phyloP scores from a whole-genome alignment of 345 rosid genomes.

The Dimocarpus longan region DNA sequence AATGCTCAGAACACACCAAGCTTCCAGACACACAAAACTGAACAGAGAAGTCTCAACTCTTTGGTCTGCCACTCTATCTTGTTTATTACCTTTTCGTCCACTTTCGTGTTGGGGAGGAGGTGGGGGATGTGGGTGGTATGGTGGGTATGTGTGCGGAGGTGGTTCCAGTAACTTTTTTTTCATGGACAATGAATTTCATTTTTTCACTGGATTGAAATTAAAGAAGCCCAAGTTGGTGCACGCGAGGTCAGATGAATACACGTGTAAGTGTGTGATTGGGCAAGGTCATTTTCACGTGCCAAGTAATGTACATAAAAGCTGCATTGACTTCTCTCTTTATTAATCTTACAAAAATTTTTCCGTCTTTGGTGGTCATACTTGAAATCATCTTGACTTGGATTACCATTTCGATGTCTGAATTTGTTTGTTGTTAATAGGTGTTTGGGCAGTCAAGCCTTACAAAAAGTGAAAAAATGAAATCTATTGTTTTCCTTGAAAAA shows the following conservation, averaged over 20 bases:
- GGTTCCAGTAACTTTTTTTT: not conserved
- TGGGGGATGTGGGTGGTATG: too few species aligned
- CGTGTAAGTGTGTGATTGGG: not conserved
- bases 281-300: not conserved
- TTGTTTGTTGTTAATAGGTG: not conserved
- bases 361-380: not conserved
- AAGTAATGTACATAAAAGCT: not conserved
- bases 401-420: not conserved
- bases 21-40: not conserved
- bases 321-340: not conserved
- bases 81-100: slow-evolving; percentile 2
- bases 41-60: not conserved
- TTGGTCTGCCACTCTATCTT: not conserved
- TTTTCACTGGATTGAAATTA: not conserved
- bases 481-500: too few species aligned
- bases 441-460: not conserved
- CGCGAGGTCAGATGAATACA: slow-evolving; percentile 12
- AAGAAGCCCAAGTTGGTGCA: not conserved
- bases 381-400: not conserved
- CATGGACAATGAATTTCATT: not conserved
- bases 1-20: not conserved
- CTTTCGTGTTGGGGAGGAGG: too few species aligned
- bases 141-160: too few species aligned
- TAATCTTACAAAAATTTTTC: not conserved
- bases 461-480: not conserved